Conservation (phyloP, 2,329 filamentous ascomycete species). For the Penicillium sclerotigenum region DNA sequence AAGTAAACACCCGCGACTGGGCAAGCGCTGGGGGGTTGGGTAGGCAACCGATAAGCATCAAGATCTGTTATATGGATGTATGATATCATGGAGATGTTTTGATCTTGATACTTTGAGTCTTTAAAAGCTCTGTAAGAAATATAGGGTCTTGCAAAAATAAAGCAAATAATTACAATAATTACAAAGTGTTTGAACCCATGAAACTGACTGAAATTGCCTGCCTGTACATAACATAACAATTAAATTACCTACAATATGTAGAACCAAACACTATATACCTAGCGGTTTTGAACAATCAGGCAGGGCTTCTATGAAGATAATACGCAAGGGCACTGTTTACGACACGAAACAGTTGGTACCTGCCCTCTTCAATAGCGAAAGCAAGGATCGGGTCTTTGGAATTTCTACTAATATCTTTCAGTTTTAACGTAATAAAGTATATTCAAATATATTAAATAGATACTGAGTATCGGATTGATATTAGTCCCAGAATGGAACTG, state of each 20-base stretch:
- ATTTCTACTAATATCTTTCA: neutral
- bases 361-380: neutral
- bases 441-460: neutral
- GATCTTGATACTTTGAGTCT: neutral
- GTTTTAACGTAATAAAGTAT: neutral
- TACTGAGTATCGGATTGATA: neutral
- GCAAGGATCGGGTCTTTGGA: neutral
- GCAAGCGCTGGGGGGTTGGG: slow-evolving; percentile 16
- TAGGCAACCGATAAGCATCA: slow-evolving; percentile 24
- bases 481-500: neutral
- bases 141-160: neutral
- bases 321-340: neutral
- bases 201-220: no score
- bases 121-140: no score
- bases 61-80: neutral
- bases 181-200: neutral
- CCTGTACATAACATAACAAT: neutral
- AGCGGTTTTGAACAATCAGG: neutral
- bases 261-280: neutral
- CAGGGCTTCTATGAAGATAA: neutral
- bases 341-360: neutral
- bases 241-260: no score
- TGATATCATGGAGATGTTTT: neutral
- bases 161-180: neutral
- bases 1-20: slow-evolving; percentile 25